Evolutionary conservation across 495 filamentous ascomycete genomes (phyloP).

Genomic region (Neurospora sublineolata): DNA sequence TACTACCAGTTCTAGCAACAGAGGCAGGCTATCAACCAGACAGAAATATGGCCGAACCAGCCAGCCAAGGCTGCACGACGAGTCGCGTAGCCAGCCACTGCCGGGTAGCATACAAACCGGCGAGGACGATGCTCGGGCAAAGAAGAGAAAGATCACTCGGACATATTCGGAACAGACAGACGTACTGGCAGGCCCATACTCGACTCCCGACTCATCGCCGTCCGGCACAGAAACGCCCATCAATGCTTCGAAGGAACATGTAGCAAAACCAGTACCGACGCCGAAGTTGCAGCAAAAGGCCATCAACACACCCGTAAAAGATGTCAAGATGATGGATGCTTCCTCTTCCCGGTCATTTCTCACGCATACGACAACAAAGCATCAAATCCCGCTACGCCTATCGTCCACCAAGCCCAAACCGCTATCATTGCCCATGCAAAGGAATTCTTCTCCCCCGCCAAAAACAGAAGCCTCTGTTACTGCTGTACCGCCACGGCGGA

Average conservation of each 20-base stretch:
- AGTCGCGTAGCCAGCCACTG: slow-evolving; percentile 20
- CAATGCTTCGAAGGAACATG: neutral
- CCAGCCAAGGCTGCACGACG: slow-evolving; percentile 2
- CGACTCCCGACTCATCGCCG: slow-evolving; percentile 21
- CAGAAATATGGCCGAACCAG: slow-evolving; percentile 1
- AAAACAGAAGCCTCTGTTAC: neutral
- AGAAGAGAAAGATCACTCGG: slow-evolving; percentile 17
- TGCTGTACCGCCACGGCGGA: slow-evolving; percentile 18
- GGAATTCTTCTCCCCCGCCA: slow-evolving; percentile 4
- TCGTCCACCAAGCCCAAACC: slow-evolving; percentile 9
- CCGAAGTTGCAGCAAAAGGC: slow-evolving; percentile 1
- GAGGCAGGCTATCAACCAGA: neutral
- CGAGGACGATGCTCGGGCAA: slow-evolving; percentile 9
- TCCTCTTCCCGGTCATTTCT: slow-evolving; percentile 9
- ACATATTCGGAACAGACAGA: slow-evolving; percentile 13
- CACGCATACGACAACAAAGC: slow-evolving; percentile 13
- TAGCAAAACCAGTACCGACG: slow-evolving; percentile 4
- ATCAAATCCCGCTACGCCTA: slow-evolving; percentile 30
- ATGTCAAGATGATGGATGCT: slow-evolving; percentile 11
- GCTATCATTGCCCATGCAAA: slow-evolving; percentile 3
- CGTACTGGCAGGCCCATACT: slow-evolving; percentile 12
- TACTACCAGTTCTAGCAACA: slow-evolving; percentile 1
- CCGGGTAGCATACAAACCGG: slow-evolving; percentile 3
- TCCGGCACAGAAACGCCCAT: slow-evolving; percentile 5
- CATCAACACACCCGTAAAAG: slow-evolving; percentile 16